Conservation (phyloP, 2,329 filamentous ascomycete genomes). For the Rutstroemia sp. region DNA sequence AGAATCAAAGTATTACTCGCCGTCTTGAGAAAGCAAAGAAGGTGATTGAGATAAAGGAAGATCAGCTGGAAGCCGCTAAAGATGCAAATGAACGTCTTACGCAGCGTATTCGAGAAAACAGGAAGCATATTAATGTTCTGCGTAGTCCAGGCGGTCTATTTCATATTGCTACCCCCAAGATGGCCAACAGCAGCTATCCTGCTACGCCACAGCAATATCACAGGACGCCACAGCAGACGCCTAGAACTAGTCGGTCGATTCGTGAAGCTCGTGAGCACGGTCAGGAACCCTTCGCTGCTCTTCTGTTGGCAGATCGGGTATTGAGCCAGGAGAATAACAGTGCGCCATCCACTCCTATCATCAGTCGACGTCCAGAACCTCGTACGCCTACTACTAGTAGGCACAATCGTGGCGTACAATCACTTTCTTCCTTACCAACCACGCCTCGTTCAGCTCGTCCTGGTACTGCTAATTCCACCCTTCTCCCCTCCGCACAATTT, state of each 20-base stretch:
- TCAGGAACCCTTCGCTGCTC: conserved; percentile 56
- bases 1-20: conserved; percentile 56
- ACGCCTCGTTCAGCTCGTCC: conserved; percentile 57
- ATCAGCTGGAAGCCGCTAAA: conserved; percentile 59
- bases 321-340: conserved; percentile 71
- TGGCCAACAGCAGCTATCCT: conserved; percentile 31
- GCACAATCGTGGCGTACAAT: conserved; percentile 72
- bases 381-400: conserved; percentile 42
- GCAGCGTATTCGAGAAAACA: conserved; percentile 79
- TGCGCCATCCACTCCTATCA: conserved; percentile 60
- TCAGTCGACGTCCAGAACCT: conserved; percentile 25
- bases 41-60: conserved; percentile 70
- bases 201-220: conserved; percentile 36
- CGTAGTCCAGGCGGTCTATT: conserved; percentile 67
- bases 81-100: conserved; percentile 74
- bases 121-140: conserved; percentile 76
- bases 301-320: conserved; percentile 68
- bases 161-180: conserved; percentile 53
- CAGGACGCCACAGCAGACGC: conserved; percentile 45
- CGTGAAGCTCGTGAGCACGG: conserved; percentile 38
- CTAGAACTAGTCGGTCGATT: conserved; percentile 32
- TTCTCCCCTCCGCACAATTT: conserved; percentile 56
- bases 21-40: conserved; percentile 68
- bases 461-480: conserved; percentile 36
- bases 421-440: conserved; percentile 74